Percentiles rank a stretch among this genome's conserved stretches.
Conservation (phyloP, 2,329 filamentous ascomycete genomes). For the Epichloe elymi region DNA sequence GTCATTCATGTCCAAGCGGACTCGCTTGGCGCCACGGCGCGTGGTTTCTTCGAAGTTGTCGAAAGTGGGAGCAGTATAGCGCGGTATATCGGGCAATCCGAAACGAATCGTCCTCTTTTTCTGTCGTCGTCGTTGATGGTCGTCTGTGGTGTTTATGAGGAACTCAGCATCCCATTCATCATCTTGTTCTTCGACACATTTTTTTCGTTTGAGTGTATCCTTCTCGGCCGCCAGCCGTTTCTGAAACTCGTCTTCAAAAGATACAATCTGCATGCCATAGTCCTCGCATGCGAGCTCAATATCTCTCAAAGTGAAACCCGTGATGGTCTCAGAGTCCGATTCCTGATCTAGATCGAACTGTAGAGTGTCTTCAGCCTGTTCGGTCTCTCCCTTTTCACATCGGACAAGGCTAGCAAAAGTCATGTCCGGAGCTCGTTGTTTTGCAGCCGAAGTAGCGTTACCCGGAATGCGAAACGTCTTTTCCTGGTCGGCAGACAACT, state of each 20-base stretch:
- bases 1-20: slow-evolving; percentile 78
- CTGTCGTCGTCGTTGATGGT: slow-evolving; percentile 41
- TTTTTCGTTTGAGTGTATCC: slow-evolving; percentile 18
- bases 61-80: slow-evolving; percentile 55
- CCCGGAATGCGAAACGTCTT: slow-evolving; percentile 69
- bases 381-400: slow-evolving; percentile 28
- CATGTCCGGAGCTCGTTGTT: slow-evolving; percentile 41
- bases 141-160: slow-evolving; percentile 32
- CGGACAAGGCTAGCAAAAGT: slow-evolving; percentile 35
- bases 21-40: slow-evolving; percentile 59
- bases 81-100: slow-evolving; percentile 43
- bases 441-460: slow-evolving; percentile 36
- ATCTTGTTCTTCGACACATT: slow-evolving; percentile 27
- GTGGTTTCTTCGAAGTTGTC: slow-evolving; percentile 70
- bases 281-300: slow-evolving; percentile 77
- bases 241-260: slow-evolving; percentile 27
- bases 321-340: slow-evolving; percentile 51
- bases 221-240: slow-evolving; percentile 18
- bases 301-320: slow-evolving; percentile 65
- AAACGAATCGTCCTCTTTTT: slow-evolving; percentile 52
- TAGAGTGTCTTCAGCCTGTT: slow-evolving; percentile 21
- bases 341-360: slow-evolving; percentile 37
- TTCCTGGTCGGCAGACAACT: slow-evolving; percentile 76
- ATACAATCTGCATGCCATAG: slow-evolving; percentile 56
- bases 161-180: slow-evolving; percentile 54